Base-by-base conservation (phyloP, 176 grass and related monocot genomes). In the Oropetium thomaeum region DNA sequence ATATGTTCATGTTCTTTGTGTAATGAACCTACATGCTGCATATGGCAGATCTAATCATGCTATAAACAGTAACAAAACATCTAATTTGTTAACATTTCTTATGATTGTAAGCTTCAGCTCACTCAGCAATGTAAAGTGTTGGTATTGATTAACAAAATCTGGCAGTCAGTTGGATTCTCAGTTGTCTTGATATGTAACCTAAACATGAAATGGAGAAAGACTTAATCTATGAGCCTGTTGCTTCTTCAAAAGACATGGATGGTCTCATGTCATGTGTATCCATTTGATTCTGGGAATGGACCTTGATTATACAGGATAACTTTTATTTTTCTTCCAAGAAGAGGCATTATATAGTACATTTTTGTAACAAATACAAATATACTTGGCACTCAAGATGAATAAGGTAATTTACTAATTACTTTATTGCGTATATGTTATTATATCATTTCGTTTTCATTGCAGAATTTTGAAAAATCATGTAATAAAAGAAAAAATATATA, bases 131-230 rank as follows among this genome's bases (percentile, higher is more conserved):
- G 33, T 73, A 73, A 40, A 58, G 34, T 74, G 28, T 45, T 69
- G 23, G 27, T 47, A 78, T 25, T 84, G 38, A 43, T 62, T 80
- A 48, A 12, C 38, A 33, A 80, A 70, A 22, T 79, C 30, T 65
- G 32, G 38, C 25, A 31, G 37, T n/a, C 44, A 10, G 55, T 61
- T 43, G 27, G 5, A n/a, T 2, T 39, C 52, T 22, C 55, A 9
- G 28, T 14, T n/a, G 28, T 79, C 28, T 57, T 66, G 43, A 11
- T 54, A 31, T 57, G 22, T 27, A 32, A 65, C 61, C 35, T 79
- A 27, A 32, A 30, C 15, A 25, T 33, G 15, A 53, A 51, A 16
- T 28, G 15, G 34, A 61, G 30, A 39, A 41, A 34, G 31, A 12
- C 20, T 49, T 67, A 5, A 5, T 48, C 48, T 4, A 30, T 60